Evolutionary conservation across 768 basidiomycete genomes (phyloP), one percentile per base, ranked within the genome.

Genomic region (Dendrothele bispora): DNA sequence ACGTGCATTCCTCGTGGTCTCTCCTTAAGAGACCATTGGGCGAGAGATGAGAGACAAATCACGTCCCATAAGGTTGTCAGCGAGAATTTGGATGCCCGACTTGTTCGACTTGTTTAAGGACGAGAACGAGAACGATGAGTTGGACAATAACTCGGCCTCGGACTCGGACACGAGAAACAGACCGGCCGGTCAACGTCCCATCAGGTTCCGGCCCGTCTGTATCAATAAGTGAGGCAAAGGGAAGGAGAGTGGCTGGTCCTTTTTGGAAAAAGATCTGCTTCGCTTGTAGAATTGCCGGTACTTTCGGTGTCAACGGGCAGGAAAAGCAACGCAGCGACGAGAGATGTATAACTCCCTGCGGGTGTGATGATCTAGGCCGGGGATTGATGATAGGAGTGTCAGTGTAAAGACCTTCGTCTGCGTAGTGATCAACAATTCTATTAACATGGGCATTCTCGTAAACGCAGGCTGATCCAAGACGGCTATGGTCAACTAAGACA

Each of bases 401-500:
- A n/a, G n/a, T n/a, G n/a, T n/a, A n/a, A n/a, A n/a, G n/a, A n/a
- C n/a, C n/a, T n/a, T n/a, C 95, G 63, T 99, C 95, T 15, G 75
- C 83, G 60, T 98, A 94, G 60, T 99, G 95, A 63, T 99, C 97
- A 22, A 98, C 69, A 44, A 98, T 73, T 3, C 87, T 84, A 0
- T 79, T 72, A 8, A 98, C 91, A 67, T 61, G 3, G 50, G 30
- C 2, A 66, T 53, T 60, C 79, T 86, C 30, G 58, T 57, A 2
- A n/a, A n/a, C n/a, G n/a, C n/a, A n/a, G n/a, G n/a, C n/a, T n/a
- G 69, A 56, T 22, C 64, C 67, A 18, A 97, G 75, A 6, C 73
- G 72, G 60, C 98, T 99, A 66, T 98, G 95, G 64, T 99, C 97
- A 36, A 98, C 92, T 15, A 99, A 75, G 0, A 82, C 88, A 58